These are phyloP conservation scores for Pharnaceum exiguum DNA, from an alignment of 148 eudicot species.

Conservation along the genomic window DNA sequence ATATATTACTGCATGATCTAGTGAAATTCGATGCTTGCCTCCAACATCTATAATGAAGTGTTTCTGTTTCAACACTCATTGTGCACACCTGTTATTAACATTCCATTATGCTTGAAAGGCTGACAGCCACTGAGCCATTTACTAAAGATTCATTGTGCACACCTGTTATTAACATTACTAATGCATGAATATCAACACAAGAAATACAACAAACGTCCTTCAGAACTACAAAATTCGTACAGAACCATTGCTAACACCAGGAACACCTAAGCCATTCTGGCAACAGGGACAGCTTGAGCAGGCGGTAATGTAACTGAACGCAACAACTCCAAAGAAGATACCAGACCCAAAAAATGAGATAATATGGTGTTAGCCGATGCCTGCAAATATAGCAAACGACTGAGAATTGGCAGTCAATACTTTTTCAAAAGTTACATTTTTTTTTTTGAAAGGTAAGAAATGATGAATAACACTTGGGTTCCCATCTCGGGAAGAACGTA, in stretches of 20 bases:
- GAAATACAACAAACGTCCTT: neutral
- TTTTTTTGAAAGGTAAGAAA: too few species aligned
- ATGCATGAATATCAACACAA: neutral
- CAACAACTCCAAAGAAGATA: conserved; percentile 72
- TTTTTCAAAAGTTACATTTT: too few species aligned
- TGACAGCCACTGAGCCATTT: neutral
- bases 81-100: neutral
- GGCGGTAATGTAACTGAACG: conserved; percentile 78
- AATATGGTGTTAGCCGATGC: conserved; percentile 90
- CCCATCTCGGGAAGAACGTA: too few species aligned
- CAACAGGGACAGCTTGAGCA: conserved; percentile 47
- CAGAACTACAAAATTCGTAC: conserved; percentile 1
- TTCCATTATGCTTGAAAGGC: neutral
- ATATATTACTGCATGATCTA: too few species aligned
- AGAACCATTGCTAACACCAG: neutral
- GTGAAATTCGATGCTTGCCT: neutral
- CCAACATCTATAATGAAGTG: neutral
- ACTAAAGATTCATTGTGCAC: neutral
- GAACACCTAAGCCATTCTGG: conserved; percentile 43
- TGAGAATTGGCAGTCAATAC: neutral
- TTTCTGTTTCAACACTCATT: neutral
- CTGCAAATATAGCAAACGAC: conserved; percentile 35
- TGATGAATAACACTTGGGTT: too few species aligned
- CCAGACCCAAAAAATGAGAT: conserved; percentile 87
- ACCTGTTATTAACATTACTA: conserved; percentile 4